Percentiles rank a stretch among this genome's conserved stretches.
phyloP scores from a whole-genome alignment of 2,329 filamentous ascomycete species.

The Xylaria multiplex region DNA sequence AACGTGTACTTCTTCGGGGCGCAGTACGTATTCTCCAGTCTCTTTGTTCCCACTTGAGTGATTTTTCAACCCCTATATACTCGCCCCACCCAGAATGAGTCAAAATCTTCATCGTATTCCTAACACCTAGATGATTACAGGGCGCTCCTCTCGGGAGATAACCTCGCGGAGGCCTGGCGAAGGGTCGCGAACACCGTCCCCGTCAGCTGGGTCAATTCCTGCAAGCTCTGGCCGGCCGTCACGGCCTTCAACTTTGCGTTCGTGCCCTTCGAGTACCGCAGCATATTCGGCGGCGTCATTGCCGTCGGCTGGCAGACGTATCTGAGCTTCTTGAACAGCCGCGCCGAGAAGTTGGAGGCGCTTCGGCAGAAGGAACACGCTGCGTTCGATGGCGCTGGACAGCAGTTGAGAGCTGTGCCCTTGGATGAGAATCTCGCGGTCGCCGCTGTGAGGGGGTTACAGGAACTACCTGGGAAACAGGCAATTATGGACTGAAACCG shows the following conservation, averaged over 20 bases:
- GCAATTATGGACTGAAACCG: background rate
- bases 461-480: conserved; percentile 14
- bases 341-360: conserved; percentile 69
- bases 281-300: conserved; percentile 80
- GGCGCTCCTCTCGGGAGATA: conserved; percentile 76
- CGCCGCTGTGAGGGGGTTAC: background rate
- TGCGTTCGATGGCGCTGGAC: background rate
- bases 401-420: background rate
- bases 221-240: conserved; percentile 88
- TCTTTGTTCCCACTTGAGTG: background rate
- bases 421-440: background rate
- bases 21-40: conserved; percentile 56
- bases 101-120: background rate
- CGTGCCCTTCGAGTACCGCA: conserved; percentile 80
- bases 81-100: background rate
- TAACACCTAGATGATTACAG: background rate
- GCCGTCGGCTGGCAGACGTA: conserved; percentile 95
- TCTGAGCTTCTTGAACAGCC: conserved; percentile 80
- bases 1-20: conserved; percentile 85
- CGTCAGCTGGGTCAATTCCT: conserved; percentile 77
- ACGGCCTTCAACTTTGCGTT: conserved; percentile 90
- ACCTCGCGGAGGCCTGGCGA: conserved; percentile 70
- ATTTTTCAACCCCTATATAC: too few relatives aligned
- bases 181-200: conserved; percentile 81
- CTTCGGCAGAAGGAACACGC: conserved; percentile 17